Percentiles rank a stretch among this genome's conserved stretches.
Conservation (phyloP, 352 stramenopile genomes). For the Blastocystis sp. region DNA sequence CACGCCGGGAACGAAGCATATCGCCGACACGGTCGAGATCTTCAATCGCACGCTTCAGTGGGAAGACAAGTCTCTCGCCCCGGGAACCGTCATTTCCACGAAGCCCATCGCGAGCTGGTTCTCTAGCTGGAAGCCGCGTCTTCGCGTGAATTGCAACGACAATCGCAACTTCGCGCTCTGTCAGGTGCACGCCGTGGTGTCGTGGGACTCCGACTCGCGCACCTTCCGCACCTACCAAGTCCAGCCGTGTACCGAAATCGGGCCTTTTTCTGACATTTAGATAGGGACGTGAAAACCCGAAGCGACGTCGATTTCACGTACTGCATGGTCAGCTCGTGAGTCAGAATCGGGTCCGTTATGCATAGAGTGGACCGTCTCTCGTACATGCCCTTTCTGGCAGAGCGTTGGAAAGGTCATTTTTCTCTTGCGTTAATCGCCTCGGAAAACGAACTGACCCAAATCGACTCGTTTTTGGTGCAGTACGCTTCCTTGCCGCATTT, state of each 20-base stretch:
- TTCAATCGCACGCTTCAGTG: neutral
- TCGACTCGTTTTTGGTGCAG: neutral
- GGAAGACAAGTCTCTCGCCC: neutral
- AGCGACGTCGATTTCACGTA: conserved; percentile 42
- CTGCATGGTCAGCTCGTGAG: conserved; percentile 13
- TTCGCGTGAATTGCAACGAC: neutral
- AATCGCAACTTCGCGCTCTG: neutral
- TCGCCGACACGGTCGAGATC: neutral
- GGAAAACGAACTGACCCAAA: neutral
- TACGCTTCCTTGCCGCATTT: neutral
- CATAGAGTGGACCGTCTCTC: conserved; percentile 44
- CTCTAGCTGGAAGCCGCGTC: neutral
- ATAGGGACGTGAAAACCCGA: neutral
- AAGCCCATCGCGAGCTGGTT: neutral
- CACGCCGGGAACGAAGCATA: neutral
- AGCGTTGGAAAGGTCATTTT: conserved; percentile 42
- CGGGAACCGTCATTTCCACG: neutral
- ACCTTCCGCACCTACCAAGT: neutral
- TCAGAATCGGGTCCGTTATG: neutral
- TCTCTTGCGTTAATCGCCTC: conserved; percentile 29
- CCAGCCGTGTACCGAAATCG: neutral
- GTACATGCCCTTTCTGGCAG: conserved; percentile 4
- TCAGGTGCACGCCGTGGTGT: neutral
- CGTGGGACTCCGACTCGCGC: neutral
- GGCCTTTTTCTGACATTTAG: neutral